Evolutionary conservation across 2,329 filamentous ascomycete species (phyloP).

Genomic region (Paecilomyces dactylethromorphus): DNA sequence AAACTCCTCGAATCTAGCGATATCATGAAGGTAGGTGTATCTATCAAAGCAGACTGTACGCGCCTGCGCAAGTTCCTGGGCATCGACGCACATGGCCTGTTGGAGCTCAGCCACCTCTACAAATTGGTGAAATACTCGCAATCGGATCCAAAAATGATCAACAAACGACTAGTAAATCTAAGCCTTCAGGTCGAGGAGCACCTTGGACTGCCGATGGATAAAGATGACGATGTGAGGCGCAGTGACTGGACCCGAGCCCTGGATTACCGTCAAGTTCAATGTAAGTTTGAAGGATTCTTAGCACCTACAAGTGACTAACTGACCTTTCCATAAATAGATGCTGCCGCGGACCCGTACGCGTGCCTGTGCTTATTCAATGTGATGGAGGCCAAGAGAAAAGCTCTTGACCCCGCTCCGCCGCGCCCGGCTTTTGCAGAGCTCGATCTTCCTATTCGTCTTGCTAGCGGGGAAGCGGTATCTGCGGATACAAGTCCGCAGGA

Average conservation of each 20-base stretch:
- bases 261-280: conserved; percentile 58
- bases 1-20: conserved; percentile 63
- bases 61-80: conserved; percentile 61
- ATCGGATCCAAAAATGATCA: conserved; percentile 51
- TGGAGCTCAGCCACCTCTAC: conserved; percentile 80
- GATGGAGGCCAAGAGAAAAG: conserved; percentile 61
- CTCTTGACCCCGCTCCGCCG: conserved; percentile 63
- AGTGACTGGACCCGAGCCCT: conserved; percentile 68
- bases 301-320: neutral
- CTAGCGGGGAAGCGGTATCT: conserved; percentile 30
- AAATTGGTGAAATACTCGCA: conserved; percentile 65
- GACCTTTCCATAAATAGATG: conserved; percentile 45
- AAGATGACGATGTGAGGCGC: conserved; percentile 61
- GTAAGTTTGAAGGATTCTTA: conserved; percentile 45
- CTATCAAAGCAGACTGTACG: conserved; percentile 63
- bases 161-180: conserved; percentile 60
- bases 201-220: conserved; percentile 68
- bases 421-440: conserved; percentile 63
- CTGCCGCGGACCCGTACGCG: conserved; percentile 79
- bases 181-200: conserved; percentile 64
- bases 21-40: conserved; percentile 71
- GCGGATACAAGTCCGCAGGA: conserved; percentile 4
- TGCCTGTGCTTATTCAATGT: conserved; percentile 65
- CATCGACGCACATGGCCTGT: conserved; percentile 59
- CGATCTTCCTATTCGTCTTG: conserved; percentile 55